phyloP scores from a whole-genome alignment of 2,329 filamentous ascomycete genomes.

The Cordyceps cicadae region DNA sequence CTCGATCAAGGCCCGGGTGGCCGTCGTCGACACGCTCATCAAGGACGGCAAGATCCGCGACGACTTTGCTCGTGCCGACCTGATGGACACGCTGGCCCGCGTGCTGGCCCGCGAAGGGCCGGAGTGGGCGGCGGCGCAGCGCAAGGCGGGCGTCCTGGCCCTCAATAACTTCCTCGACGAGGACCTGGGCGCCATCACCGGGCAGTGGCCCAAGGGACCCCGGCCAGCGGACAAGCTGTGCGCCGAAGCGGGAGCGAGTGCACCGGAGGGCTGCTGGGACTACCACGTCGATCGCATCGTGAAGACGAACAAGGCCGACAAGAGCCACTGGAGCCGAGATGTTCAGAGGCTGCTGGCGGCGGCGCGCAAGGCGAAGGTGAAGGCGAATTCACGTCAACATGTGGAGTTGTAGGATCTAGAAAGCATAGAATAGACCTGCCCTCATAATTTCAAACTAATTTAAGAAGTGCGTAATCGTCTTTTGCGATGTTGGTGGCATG shows the following conservation, averaged over 20 bases:
- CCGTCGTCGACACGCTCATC: slow-evolving; percentile 48
- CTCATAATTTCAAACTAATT: background rate
- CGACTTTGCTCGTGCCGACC: slow-evolving; percentile 46
- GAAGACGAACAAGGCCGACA: slow-evolving; percentile 28
- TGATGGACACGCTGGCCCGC: slow-evolving; percentile 46
- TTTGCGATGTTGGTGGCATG: background rate
- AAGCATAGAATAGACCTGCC: background rate
- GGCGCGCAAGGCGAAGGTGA: slow-evolving; percentile 23
- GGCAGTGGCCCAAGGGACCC: slow-evolving; percentile 43
- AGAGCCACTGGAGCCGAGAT: slow-evolving; percentile 39
- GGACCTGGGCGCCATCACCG: slow-evolving; percentile 50
- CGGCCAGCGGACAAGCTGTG: slow-evolving; percentile 30
- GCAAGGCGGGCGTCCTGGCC: slow-evolving; percentile 49
- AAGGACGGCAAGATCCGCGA: slow-evolving; percentile 43
- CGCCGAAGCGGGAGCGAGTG: slow-evolving; percentile 20
- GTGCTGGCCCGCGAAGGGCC: slow-evolving; percentile 40
- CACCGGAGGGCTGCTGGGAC: slow-evolving; percentile 50
- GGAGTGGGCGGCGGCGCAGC: slow-evolving; percentile 42
- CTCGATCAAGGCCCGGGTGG: slow-evolving; percentile 33
- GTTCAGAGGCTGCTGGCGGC: slow-evolving; percentile 28
- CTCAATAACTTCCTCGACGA: slow-evolving; percentile 60
- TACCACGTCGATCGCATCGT: slow-evolving; percentile 38
- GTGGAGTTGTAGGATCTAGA: slow-evolving; percentile 25
- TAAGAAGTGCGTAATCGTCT: background rate
- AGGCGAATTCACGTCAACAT: slow-evolving; percentile 17